A percentile compares a stretch with the other conserved stretches of the same genome.
Conservation (phyloP, 805 yeast genomes). For the Yamadazyma takamatsuzukensis region DNA sequence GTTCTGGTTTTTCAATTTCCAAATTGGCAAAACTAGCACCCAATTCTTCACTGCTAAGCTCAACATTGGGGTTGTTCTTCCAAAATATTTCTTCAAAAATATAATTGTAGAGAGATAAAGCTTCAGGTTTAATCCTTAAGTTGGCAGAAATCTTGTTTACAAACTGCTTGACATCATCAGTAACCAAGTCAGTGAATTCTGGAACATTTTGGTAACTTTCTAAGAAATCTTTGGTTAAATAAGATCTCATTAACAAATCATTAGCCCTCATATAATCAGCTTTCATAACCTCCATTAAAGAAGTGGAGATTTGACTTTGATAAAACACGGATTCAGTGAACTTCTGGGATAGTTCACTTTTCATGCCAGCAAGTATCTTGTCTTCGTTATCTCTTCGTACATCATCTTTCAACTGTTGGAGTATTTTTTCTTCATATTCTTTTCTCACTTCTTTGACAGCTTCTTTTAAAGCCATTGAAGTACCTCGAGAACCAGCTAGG, state of each 20-base stretch:
- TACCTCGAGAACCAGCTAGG: too few relatives aligned
- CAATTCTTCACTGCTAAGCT: background rate
- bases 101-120: slow-evolving; percentile 1
- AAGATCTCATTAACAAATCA: slow-evolving; percentile 8
- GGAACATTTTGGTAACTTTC: slow-evolving; percentile 5
- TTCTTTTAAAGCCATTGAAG: slow-evolving; percentile 6
- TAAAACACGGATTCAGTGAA: slow-evolving; percentile 13
- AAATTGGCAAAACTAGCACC: background rate
- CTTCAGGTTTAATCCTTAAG: background rate
- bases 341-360: slow-evolving; percentile 5
- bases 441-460: slow-evolving; percentile 9
- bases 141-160: background rate
- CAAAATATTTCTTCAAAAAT: slow-evolving; percentile 3
- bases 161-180: slow-evolving; percentile 1
- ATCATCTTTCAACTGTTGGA: slow-evolving; percentile 8
- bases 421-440: slow-evolving; percentile 9
- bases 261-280: slow-evolving; percentile 10
- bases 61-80: slow-evolving; percentile 4
- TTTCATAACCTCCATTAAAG: slow-evolving; percentile 13
- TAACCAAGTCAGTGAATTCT: background rate
- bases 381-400: slow-evolving; percentile 2
- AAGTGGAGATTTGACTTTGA: slow-evolving; percentile 11
- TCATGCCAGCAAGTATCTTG: slow-evolving; percentile 2
- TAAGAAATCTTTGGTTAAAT: slow-evolving; percentile 13
- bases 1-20: background rate